These are phyloP conservation scores for Tolypocladium paradoxum DNA, from an alignment of 2,329 filamentous ascomycete species.

Conservation along the genomic window DNA sequence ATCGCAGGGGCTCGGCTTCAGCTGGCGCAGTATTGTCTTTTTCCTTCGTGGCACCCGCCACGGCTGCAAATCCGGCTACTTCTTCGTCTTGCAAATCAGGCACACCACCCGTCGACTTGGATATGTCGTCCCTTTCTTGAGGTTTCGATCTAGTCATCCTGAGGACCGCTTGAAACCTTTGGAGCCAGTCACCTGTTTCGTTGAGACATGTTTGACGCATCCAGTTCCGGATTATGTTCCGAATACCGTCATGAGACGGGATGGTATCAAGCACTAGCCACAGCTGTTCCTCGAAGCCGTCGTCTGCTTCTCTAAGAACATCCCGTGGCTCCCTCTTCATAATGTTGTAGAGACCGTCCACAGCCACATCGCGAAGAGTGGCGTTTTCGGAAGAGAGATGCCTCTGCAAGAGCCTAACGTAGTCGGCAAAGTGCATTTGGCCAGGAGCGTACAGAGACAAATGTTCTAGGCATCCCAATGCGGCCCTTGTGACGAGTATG, in stretches of 20 bases:
- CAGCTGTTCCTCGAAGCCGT: conserved; percentile 77
- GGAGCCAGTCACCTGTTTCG: conserved; percentile 77
- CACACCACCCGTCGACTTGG: conserved; percentile 36
- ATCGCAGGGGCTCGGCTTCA: conserved; percentile 80
- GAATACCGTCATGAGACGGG: conserved; percentile 68
- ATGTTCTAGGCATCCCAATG: conserved; percentile 78
- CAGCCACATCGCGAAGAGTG: conserved; percentile 65
- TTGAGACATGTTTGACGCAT: conserved; percentile 75
- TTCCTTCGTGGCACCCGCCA: conserved; percentile 49
- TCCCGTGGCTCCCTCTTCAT: conserved; percentile 88
- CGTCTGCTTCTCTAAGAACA: conserved; percentile 64
- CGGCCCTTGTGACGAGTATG: conserved; percentile 60
- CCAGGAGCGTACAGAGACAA: conserved; percentile 84
- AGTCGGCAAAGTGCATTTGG: conserved; percentile 72
- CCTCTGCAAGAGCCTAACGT: conserved; percentile 72
- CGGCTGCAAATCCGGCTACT: conserved; percentile 86
- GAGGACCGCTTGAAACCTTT: conserved; percentile 77
- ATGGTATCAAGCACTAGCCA: conserved; percentile 79
- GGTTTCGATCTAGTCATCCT: conserved; percentile 71
- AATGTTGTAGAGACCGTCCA: conserved; percentile 83
- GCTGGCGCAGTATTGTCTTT: conserved; percentile 36
- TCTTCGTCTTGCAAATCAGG: conserved; percentile 93
- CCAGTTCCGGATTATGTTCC: conserved; percentile 86
- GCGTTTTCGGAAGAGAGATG: conserved; percentile 61
- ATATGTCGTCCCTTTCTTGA: conserved; percentile 38